These are phyloP conservation scores for Acer saccharum DNA, from an alignment of 345 rosid genomes.

Conservation along the genomic window DNA sequence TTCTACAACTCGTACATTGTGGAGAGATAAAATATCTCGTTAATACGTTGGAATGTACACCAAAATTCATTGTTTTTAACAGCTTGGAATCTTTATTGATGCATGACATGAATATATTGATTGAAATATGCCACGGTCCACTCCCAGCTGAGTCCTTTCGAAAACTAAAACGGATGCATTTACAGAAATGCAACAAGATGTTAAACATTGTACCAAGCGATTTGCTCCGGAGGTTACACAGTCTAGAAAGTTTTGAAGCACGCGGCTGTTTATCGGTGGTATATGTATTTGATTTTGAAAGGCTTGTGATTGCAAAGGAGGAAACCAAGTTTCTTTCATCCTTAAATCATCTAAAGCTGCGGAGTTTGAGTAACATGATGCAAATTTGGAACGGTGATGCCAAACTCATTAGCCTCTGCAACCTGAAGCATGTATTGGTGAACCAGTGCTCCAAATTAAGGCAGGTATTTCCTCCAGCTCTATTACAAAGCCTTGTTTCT, in stretches of 20 bases:
- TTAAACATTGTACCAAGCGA: neutral
- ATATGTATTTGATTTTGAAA: neutral
- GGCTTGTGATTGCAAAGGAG: neutral
- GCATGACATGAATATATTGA: rapidly evolving
- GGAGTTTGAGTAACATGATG: neutral
- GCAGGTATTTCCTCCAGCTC: neutral
- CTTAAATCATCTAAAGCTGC: neutral
- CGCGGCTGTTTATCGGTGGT: rapidly evolving
- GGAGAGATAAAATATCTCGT: neutral
- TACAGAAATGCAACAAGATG: rapidly evolving
- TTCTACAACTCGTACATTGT: neutral
- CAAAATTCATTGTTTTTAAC: neutral
- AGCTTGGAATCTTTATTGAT: neutral
- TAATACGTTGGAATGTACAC: neutral
- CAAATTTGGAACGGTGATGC: slow-evolving; percentile 3
- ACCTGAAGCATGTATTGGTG: neutral
- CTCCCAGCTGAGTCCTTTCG: neutral
- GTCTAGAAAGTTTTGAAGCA: neutral
- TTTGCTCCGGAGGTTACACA: neutral
- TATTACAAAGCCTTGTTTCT: neutral
- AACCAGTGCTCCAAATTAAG: rapidly evolving
- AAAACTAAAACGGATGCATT: neutral
- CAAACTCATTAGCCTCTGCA: neutral
- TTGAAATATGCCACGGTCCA: slow-evolving; percentile 8
- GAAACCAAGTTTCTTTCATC: neutral